A percentile compares a stretch with the other conserved stretches of the same genome.
Conservation (phyloP, 306 rosid genomes). For the Elaeagnus macrophylla region DNA sequence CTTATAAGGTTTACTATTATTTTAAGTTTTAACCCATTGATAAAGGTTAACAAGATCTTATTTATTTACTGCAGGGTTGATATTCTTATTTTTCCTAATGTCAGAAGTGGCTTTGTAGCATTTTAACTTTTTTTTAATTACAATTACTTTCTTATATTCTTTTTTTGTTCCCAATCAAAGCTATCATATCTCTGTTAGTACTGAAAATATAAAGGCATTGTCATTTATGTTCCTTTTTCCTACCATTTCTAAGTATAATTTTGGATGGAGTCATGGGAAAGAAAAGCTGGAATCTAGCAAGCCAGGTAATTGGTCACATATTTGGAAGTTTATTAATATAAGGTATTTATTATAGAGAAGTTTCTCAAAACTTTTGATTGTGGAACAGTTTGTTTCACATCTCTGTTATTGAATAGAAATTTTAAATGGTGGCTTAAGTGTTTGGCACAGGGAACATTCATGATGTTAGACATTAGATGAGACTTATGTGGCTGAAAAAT, state of each 20-base stretch:
- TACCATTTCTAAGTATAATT: conserved; percentile 59
- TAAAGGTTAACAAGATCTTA: too few species aligned
- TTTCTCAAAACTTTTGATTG: background rate
- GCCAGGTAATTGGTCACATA: conserved; percentile 47
- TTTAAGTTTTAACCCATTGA: too few species aligned
- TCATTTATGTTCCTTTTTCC: conserved; percentile 15
- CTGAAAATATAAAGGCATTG: conserved; percentile 4
- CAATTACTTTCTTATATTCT: background rate
- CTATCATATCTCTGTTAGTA: background rate
- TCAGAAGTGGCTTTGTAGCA: too few species aligned
- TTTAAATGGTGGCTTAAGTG: background rate
- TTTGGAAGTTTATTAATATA: conserved; percentile 12
- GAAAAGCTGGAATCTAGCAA: conserved; percentile 93
- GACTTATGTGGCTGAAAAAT: too few species aligned
- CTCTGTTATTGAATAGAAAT: background rate
- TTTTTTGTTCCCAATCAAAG: too few species aligned
- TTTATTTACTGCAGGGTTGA: too few species aligned
- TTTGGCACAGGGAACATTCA: background rate
- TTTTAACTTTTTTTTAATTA: background rate
- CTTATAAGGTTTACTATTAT: background rate
- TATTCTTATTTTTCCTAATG: too few species aligned
- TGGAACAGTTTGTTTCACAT: background rate
- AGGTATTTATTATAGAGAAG: background rate
- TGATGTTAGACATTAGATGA: background rate
- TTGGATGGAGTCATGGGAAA: conserved; percentile 99